Base-by-base conservation (phyloP, 805 yeast species). In the Candida taoyuanica region DNA sequence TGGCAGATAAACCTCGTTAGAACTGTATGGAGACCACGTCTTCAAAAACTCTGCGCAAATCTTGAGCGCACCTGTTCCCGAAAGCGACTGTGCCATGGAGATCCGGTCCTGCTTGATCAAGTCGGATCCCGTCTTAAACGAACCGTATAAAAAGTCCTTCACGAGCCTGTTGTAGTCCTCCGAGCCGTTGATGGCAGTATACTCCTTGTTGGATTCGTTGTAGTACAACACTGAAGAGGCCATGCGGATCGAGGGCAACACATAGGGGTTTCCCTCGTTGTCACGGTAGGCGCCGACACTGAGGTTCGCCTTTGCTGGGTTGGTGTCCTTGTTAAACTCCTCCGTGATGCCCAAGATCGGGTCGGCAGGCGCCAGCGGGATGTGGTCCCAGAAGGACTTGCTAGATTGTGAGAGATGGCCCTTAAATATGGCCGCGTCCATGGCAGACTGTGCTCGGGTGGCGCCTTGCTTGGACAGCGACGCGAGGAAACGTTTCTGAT, bases 61-160 rank as follows among this genome's bases (percentile, higher is more conserved):
- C 49, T 94, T 78, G 45, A 89, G 69, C 3, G 97, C 91, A 46
- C 98, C 98, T 27, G 98, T 91, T 47, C 98, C 98, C 28, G 95
- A 83, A 45, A 91, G 71, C 41, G 97, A 83, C 66, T 91, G 98
- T 12, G 88, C 71, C 34, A 94, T 77, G 37, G 87, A 83, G 29
- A 89, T 73, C 52, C 95, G 72, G 33, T 48, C 57, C 29, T 76
- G 79, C 12, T 65, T 63, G 30, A 82, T 61, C 40, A 82, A 73
- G 42, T 71, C 58, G 27, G 71, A 66, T 28, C 85, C 85, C 44
- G 70, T 63, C 35, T 67, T 58, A 47, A 77, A 81, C 49, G 80
- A 78, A 47, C 83, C 78, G 66, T 79, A 87, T 32, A 91, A 70
- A 55, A 87, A 78, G 53, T 74, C 65, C 53, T 79, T 74, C 30